Conservation (phyloP, 176 grass and related monocot genomes). For the Neostapfia colusana region DNA sequence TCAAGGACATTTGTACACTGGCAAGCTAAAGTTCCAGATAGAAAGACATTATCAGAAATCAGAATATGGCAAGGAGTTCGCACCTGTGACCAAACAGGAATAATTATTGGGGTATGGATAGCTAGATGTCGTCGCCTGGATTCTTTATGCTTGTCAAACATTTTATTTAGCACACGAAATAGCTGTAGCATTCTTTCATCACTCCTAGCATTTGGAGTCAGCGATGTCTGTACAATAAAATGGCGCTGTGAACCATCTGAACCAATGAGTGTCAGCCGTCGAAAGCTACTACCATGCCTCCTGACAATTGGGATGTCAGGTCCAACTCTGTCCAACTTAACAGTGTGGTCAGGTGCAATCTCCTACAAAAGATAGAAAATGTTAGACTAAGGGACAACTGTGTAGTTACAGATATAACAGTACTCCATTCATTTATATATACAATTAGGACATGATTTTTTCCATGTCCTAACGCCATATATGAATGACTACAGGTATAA, state of each 20-base stretch:
- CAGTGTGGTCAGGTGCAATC: conserved; percentile 94
- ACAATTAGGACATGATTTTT: background rate
- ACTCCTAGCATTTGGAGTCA: conserved; percentile 97
- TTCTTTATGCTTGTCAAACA: conserved; percentile 99
- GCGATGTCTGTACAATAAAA: conserved; percentile 97
- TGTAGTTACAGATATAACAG: background rate
- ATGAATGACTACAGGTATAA: background rate
- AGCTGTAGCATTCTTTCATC: conserved; percentile 99
- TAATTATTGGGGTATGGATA: conserved; percentile 98
- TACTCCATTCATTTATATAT: too few relatives aligned
- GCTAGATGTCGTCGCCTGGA: conserved; percentile 81
- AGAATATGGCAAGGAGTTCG: background rate
- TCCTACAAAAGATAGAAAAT: conserved; percentile 54
- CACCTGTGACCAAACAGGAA: conserved; percentile 99
- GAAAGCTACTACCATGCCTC: conserved; percentile 95
- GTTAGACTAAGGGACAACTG: conserved; percentile 8
- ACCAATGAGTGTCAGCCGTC: conserved; percentile 89
- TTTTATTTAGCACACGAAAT: conserved; percentile 93
- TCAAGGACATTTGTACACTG: conserved; percentile 11
- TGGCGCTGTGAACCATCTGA: conserved; percentile 99
- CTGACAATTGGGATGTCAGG: conserved; percentile 96
- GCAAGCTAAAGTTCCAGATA: conserved; percentile 14
- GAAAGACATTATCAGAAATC: conserved; percentile 17
- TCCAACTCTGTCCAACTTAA: conserved; percentile 96
- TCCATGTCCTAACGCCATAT: background rate